phyloP scores from a whole-genome alignment of 306 rosid genomes.

The Senna tora region DNA sequence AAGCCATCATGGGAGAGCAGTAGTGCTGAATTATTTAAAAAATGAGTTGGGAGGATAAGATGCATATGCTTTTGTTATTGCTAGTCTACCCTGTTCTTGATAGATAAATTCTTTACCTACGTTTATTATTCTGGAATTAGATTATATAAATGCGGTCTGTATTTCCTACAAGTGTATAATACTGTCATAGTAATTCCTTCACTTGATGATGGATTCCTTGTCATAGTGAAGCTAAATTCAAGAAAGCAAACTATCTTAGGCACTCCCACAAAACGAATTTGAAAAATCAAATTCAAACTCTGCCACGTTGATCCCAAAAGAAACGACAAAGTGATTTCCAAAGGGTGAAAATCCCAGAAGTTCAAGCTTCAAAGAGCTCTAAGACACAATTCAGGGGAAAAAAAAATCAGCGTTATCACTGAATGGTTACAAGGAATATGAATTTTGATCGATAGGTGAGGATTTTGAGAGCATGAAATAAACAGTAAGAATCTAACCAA shows the following conservation, averaged over 20 bases:
- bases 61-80: not conserved
- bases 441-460: not conserved
- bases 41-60: not conserved
- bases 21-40: not conserved
- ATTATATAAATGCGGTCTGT: not conserved
- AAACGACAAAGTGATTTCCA: not conserved
- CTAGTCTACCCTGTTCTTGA: not conserved
- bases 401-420: not conserved
- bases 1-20: not conserved
- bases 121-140: not conserved
- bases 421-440: not conserved
- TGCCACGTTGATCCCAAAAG: not conserved
- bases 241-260: conserved; percentile 3
- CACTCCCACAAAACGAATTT: not conserved
- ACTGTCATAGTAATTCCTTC: not conserved
- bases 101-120: not conserved
- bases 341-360: not conserved
- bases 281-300: not conserved
- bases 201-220: not conserved
- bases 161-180: not conserved
- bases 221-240: not conserved
- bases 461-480: not conserved
- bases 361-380: not conserved
- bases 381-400: not conserved
- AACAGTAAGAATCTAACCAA: conserved; percentile 21